Base-by-base conservation (phyloP, 495 filamentous ascomycete species). In the Penicillium parvum region DNA sequence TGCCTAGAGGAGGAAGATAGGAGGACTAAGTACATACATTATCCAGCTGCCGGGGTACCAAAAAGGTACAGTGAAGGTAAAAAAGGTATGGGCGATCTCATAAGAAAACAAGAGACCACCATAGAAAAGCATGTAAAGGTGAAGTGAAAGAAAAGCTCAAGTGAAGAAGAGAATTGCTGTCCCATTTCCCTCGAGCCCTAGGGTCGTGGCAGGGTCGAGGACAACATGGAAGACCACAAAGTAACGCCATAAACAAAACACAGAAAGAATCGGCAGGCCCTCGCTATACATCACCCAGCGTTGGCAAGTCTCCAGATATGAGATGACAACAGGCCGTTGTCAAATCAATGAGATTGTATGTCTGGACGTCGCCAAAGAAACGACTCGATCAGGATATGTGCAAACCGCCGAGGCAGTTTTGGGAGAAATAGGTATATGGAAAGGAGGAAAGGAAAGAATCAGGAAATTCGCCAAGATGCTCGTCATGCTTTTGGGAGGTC, bases 1-100 rank as follows among this genome's bases (percentile, higher is more conserved):
- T 45, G 33, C 38, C 40, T 43, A 40, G 30, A 41, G 28, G 15
- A 20, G 27, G 25, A 57, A 55, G 48, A 61, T 52, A 57, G 54
- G 55, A 55, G 57, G 54, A 69, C 61, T 67, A 66, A 55, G 53
- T 69, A 71, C 58, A 71, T 67, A 68, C 65, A 71, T 71, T 67
- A 69, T 64, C 61, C 63, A 64, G 62, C 61, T 69, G 58, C 46
- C 60, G 58, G 20, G n/a, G 32, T 57, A 58, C 55, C 50, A 47
- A 42, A 50, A 56, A 59, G 56, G 51, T 52, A 65, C 57, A 55
- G 38, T 58, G 51, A 61, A 55, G 47, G 48, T 57, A 54, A 58
- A 52, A 49, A 52, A 55, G 51, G 30, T 52, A 17, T 43, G 40
- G 51, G 53, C 46, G 40, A 39, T 21, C 40, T 40, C 37, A 27